These are phyloP conservation scores for Acidiella bohemica DNA, from an alignment of 495 filamentous ascomycete species.

Conservation along the genomic window DNA sequence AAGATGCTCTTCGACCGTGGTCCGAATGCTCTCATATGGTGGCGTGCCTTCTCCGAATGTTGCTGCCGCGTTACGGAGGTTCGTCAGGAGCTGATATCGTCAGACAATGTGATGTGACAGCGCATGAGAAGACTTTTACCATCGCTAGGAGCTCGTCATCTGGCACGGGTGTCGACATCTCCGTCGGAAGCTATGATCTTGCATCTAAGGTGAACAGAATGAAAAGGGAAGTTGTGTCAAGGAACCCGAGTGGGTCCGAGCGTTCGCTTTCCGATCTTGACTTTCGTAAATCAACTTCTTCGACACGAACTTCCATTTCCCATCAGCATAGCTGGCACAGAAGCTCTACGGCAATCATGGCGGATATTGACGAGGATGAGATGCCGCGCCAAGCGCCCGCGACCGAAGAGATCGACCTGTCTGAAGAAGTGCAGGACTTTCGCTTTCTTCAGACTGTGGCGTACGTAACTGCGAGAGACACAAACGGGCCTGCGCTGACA, in stretches of 20 bases:
- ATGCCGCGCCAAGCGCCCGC: conserved; percentile 9
- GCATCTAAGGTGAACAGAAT: too few species aligned
- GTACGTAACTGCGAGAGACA: neutral
- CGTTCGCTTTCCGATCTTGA: too few species aligned
- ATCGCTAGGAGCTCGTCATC: conserved; percentile 17
- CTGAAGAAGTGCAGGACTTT: conserved; percentile 82
- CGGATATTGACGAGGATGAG: conserved; percentile 32
- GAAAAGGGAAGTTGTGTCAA: too few species aligned
- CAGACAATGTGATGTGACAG: too few species aligned
- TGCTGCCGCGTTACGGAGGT: conserved; percentile 14
- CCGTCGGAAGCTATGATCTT: too few species aligned
- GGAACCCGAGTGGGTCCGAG: too few species aligned
- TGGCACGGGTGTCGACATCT: too few species aligned
- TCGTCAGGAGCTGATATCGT: conserved; percentile 10
- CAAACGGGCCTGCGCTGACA: conserved; percentile 7
- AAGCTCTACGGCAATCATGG: conserved; percentile 25
- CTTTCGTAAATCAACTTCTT: too few species aligned
- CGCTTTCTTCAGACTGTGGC: conserved; percentile 41
- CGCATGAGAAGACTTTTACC: too few species aligned
- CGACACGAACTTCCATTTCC: neutral
- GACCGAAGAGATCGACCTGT: conserved; percentile 45
- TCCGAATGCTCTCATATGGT: conserved; percentile 13
- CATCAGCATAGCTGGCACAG: too few species aligned
- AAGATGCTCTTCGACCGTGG: conserved; percentile 12
- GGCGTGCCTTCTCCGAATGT: conserved; percentile 15